Percentiles rank a stretch among this genome's conserved stretches.
Conservation (phyloP, 257 asterid genomes). For the Buddleja alternifolia region DNA sequence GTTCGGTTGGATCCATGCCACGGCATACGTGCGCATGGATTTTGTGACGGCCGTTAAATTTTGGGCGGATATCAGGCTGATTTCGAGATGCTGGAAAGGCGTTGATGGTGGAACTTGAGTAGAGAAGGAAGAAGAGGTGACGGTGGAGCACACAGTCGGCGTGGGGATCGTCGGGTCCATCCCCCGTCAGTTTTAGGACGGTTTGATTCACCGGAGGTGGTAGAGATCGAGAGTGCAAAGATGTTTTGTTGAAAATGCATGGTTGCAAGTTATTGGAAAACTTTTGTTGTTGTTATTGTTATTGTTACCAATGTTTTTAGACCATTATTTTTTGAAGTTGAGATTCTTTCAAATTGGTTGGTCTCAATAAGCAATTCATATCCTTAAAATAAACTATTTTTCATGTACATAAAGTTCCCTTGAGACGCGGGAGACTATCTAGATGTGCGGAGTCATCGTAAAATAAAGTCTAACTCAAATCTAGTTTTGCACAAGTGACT, state of each 20-base stretch:
- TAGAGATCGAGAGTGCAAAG: not conserved
- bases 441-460: not conserved
- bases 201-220: conserved; percentile 12
- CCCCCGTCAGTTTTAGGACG: conserved; percentile 17
- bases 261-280: conserved; percentile 27
- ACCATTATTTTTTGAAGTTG: conserved; percentile 37
- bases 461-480: not conserved
- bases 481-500: no score
- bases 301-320: conserved; percentile 38
- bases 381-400: not conserved
- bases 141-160: conserved; percentile 50
- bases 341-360: conserved; percentile 27
- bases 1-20: conserved; percentile 57
- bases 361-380: conserved; percentile 21
- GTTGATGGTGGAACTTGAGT: conserved; percentile 22
- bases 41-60: conserved; percentile 59
- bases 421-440: not conserved
- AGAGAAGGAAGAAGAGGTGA: conserved; percentile 44
- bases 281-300: conserved; percentile 33
- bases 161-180: conserved; percentile 50
- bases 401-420: conserved; percentile 9
- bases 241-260: conserved; percentile 33
- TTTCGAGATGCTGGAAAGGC: conserved; percentile 43
- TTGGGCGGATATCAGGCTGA: conserved; percentile 76
- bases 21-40: conserved; percentile 66